These are phyloP conservation scores for Xanthoconium purpureum DNA, from an alignment of 768 basidiomycete species.

Conservation along the genomic window DNA sequence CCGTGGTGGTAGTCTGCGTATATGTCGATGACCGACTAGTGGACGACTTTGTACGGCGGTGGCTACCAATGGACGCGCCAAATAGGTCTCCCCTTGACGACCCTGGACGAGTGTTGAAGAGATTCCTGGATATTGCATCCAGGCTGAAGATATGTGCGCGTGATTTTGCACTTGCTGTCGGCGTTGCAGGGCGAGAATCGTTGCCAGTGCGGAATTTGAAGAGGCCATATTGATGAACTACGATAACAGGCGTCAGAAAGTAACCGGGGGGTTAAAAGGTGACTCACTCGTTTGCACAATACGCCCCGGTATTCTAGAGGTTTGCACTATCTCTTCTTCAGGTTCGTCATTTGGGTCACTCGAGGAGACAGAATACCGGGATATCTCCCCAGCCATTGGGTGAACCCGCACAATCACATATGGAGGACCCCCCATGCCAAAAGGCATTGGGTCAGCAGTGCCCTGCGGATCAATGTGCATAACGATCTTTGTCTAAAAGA, in stretches of 20 bases:
- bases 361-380: slow-evolving; percentile 73
- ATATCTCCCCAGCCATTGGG: slow-evolving; percentile 79
- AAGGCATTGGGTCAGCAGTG: slow-evolving; percentile 72
- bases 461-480: slow-evolving; percentile 81
- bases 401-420: slow-evolving; percentile 80
- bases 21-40: slow-evolving; percentile 70
- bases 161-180: slow-evolving; percentile 69
- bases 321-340: slow-evolving; percentile 83
- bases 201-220: slow-evolving; percentile 84
- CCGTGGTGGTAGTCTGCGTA: slow-evolving; percentile 66
- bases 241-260: neutral
- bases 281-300: slow-evolving; percentile 79
- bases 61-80: slow-evolving; percentile 64
- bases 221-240: slow-evolving; percentile 85
- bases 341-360: slow-evolving; percentile 69
- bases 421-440: slow-evolving; percentile 66
- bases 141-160: slow-evolving; percentile 83
- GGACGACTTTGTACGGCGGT: slow-evolving; percentile 60
- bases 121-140: slow-evolving; percentile 85
- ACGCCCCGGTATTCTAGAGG: slow-evolving; percentile 64
- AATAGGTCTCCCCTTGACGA: slow-evolving; percentile 74
- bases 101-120: slow-evolving; percentile 72
- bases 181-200: slow-evolving; percentile 80
- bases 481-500: slow-evolving; percentile 74
- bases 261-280: neutral